A percentile compares a stretch with the other conserved stretches of the same genome.
These are phyloP conservation scores for Quercus wislizeni DNA, from an alignment of 306 rosid species.

Conservation along the genomic window DNA sequence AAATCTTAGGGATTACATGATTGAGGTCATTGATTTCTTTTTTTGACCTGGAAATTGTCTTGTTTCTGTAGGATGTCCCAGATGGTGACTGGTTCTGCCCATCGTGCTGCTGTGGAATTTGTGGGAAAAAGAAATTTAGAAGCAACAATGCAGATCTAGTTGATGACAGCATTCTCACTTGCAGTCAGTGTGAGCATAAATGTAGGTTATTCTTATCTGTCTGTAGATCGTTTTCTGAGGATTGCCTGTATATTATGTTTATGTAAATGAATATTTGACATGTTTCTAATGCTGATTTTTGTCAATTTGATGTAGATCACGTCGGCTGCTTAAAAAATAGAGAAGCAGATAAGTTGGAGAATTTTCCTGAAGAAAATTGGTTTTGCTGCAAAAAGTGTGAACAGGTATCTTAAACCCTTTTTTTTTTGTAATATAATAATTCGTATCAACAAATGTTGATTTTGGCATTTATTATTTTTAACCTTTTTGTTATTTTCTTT, in stretches of 20 bases:
- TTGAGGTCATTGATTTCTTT: conserved; percentile 29
- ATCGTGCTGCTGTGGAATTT: conserved; percentile 71
- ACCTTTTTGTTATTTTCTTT: background rate
- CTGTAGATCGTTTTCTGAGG: background rate
- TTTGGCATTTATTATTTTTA: background rate
- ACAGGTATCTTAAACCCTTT: conserved; percentile 44
- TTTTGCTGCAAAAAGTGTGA: conserved; percentile 65
- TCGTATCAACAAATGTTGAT: background rate
- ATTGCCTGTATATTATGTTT: background rate
- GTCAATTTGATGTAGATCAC: conserved; percentile 61
- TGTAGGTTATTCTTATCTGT: conserved; percentile 40
- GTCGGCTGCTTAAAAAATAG: conserved; percentile 46
- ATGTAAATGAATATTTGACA: conserved; percentile 1
- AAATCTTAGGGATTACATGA: background rate
- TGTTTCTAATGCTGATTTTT: conserved; percentile 15
- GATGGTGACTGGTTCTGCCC: conserved; percentile 92
- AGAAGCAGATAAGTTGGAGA: conserved; percentile 22
- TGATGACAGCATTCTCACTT: conserved; percentile 36
- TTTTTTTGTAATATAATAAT: background rate
- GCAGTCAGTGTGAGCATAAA: conserved; percentile 74
- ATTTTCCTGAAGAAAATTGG: conserved; percentile 34
- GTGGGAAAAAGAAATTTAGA: conserved; percentile 44
- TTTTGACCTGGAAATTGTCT: conserved; percentile 8
- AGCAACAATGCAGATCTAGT: conserved; percentile 28
- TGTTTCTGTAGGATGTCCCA: conserved; percentile 60